These are phyloP conservation scores for Kingdonia uniflora DNA, from an alignment of 164 flowering plant genomes.

Conservation along the genomic window DNA sequence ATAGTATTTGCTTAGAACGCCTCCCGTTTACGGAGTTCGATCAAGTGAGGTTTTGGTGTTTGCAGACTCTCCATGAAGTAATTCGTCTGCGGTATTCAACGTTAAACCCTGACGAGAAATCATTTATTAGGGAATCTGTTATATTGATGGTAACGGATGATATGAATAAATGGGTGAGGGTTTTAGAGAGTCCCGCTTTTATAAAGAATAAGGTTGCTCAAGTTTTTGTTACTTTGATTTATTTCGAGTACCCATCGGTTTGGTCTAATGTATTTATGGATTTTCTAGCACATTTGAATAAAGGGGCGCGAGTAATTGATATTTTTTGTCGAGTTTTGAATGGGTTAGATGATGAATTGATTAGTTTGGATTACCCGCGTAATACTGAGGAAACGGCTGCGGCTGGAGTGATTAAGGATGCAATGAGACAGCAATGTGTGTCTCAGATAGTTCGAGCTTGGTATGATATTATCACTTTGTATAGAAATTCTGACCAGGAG, in stretches of 20 bases:
- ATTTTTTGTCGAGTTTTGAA: slow-evolving; percentile 89
- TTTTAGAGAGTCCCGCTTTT: slow-evolving; percentile 59
- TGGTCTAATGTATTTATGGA: slow-evolving; percentile 83
- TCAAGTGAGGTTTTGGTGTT: slow-evolving; percentile 94
- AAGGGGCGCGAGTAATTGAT: slow-evolving; percentile 65
- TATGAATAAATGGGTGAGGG: slow-evolving; percentile 32
- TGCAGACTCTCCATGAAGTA: slow-evolving; percentile 74
- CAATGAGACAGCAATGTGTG: slow-evolving; percentile 92
- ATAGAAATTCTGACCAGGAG: slow-evolving; percentile 57
- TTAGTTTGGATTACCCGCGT: slow-evolving; percentile 77
- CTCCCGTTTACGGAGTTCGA: slow-evolving; percentile 37
- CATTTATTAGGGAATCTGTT: slow-evolving; percentile 46
- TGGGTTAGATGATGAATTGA: slow-evolving; percentile 80
- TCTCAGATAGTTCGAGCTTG: slow-evolving; percentile 76
- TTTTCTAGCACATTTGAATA: slow-evolving; percentile 47
- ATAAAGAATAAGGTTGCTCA: slow-evolving; percentile 92
- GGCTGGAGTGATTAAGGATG: slow-evolving; percentile 73
- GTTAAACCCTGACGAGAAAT: slow-evolving; percentile 51
- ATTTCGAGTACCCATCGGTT: slow-evolving; percentile 67
- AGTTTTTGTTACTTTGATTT: slow-evolving; percentile 69
- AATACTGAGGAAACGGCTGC: slow-evolving; percentile 47
- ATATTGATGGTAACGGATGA: slow-evolving; percentile 52
- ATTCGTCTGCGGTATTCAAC: slow-evolving; percentile 43
- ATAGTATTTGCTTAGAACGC: slow-evolving; percentile 55
- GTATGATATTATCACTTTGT: slow-evolving; percentile 70